Evolutionary conservation across 1,139 yeast genomes (phyloP).

Genomic region (Scheffersomyces illinoinensis): DNA sequence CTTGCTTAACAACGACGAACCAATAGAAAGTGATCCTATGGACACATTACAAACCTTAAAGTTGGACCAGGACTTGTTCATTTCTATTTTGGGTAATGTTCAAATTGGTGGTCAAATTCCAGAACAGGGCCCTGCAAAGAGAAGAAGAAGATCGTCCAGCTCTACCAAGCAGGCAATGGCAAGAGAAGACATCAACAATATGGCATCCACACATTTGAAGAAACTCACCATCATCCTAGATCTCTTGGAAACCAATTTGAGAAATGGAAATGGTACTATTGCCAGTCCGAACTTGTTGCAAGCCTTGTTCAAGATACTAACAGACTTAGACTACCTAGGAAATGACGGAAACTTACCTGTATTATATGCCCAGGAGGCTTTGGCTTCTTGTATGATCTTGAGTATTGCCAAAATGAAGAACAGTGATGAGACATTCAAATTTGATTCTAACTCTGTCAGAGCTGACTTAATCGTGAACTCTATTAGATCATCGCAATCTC

Average conservation of each 20-base stretch:
- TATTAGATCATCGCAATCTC: constrained; percentile 84
- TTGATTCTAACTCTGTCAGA: constrained; percentile 72
- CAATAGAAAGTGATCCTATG: constrained; percentile 52
- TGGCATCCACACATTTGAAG: constrained; percentile 78
- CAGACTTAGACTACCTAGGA: constrained; percentile 86
- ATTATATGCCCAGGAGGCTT: constrained; percentile 83
- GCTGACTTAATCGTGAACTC: constrained; percentile 91
- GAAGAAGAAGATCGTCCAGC: constrained; percentile 80
- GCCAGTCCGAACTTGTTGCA: constrained; percentile 53
- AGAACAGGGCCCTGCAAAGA: constrained; percentile 56
- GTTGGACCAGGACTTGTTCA: constrained; percentile 48
- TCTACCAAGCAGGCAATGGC: constrained; percentile 75
- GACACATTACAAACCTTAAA: constrained; percentile 50
- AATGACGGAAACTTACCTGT: constrained; percentile 91
- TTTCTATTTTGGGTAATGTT: constrained; percentile 50
- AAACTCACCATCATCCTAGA: constrained; percentile 81
- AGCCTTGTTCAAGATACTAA: constrained; percentile 67
- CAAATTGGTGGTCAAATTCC: constrained; percentile 47
- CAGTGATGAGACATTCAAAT: constrained; percentile 22
- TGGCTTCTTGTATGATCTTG: constrained; percentile 83
- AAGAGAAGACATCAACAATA: constrained; percentile 62
- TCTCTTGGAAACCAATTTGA: constrained; percentile 58
- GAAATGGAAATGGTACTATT: constrained; percentile 18
- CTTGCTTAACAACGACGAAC: constrained; percentile 39
- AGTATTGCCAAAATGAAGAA: constrained; percentile 55